These are phyloP conservation scores for Cercospora nicotianae DNA, from an alignment of 2,329 filamentous ascomycete genomes.

Conservation along the genomic window DNA sequence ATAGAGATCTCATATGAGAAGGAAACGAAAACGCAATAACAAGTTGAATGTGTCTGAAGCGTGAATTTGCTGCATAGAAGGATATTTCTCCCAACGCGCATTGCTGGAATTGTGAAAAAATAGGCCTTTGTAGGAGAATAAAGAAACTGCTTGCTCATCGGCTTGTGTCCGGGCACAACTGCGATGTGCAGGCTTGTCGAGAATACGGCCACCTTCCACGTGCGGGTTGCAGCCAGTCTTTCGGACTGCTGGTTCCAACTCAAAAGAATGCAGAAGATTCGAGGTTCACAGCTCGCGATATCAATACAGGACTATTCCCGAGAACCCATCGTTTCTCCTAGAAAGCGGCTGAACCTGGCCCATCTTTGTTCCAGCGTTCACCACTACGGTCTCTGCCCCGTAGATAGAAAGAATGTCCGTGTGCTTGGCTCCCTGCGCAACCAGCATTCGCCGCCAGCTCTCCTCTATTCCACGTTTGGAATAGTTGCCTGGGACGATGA, in stretches of 20 bases:
- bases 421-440: not conserved
- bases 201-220: not conserved
- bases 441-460: conserved; percentile 3
- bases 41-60: no score
- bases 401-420: not conserved
- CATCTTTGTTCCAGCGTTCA: not conserved
- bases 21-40: no score
- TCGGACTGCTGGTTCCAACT: no score
- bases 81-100: not conserved
- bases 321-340: not conserved
- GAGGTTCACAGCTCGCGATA: not conserved
- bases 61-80: no score
- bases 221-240: no score
- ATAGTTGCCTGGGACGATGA: not conserved
- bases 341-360: not conserved
- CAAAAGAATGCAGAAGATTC: not conserved
- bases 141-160: not conserved
- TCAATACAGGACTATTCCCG: not conserved
- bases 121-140: not conserved
- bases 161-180: not conserved
- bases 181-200: not conserved
- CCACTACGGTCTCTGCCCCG: not conserved
- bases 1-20: not conserved
- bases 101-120: not conserved
- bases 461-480: not conserved